phyloP scores from a whole-genome alignment of 768 basidiomycete species.

The Tylopilus sp. region DNA sequence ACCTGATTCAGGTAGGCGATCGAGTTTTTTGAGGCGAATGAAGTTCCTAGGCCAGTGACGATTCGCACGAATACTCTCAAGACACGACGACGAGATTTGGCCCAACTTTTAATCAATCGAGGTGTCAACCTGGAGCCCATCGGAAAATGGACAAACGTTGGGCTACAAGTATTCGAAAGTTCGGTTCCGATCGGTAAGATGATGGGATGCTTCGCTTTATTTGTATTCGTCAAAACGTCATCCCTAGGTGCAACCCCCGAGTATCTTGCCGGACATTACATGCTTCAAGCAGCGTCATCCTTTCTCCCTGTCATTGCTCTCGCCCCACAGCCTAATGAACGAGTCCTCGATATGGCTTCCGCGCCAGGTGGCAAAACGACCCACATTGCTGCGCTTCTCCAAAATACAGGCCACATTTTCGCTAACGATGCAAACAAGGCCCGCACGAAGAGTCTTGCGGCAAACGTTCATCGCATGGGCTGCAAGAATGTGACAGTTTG shows the following conservation, averaged over 20 bases:
- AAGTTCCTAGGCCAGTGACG: constrained; percentile 92
- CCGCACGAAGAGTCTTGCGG: constrained; percentile 93
- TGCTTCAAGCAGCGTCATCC: constrained; percentile 98
- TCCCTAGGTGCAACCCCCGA: constrained; percentile 87
- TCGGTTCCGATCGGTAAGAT: constrained; percentile 82
- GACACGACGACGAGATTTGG: constrained; percentile 89
- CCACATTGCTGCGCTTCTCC: constrained; percentile 93
- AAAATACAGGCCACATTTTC: constrained; percentile 97
- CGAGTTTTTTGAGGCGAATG: constrained; percentile 98
- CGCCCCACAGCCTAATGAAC: constrained; percentile 86
- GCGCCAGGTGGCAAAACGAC: constrained; percentile 98
- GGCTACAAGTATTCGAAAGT: constrained; percentile 97
- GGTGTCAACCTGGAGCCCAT: constrained; percentile 98
- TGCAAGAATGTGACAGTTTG: constrained; percentile 98
- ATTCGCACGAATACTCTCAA: constrained; percentile 97
- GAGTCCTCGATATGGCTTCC: constrained; percentile 97
- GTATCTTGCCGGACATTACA: constrained; percentile 98
- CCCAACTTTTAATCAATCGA: constrained; percentile 89
- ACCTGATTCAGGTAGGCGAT: constrained; percentile 60
- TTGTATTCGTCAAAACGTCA: not conserved
- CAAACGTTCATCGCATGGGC: constrained; percentile 93
- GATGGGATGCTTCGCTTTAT: not conserved
- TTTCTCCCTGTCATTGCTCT: constrained; percentile 99
- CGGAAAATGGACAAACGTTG: constrained; percentile 99
- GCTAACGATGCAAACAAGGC: constrained; percentile 96